Evolutionary conservation across 805 yeast genomes (phyloP), one percentile per base, ranked within the genome.

Genomic region (Ascoidea rubescens): DNA sequence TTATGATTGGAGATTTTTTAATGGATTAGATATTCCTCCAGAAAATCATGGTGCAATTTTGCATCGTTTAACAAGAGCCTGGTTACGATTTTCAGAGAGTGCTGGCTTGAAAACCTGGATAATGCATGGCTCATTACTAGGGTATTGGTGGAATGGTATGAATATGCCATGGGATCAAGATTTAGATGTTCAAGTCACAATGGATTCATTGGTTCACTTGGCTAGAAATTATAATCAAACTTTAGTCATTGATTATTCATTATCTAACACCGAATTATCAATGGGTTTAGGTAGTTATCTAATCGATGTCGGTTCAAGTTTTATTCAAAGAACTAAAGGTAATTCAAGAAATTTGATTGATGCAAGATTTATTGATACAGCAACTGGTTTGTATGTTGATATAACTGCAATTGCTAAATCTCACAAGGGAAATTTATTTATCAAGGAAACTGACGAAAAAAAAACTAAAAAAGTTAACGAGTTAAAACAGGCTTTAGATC

Each of bases 341-440:
- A 80, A 78, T 57, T 84, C 83, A 0, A 58, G 63, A 21, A 82
- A 82, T 61, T 77, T 79, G 57, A 82, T 83, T 46, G 87, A 82
- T 65, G 90, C 85, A 0, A 67, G 91, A 50, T 81, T 84, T 59
- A 78, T 84, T 52, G 89, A 84, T 62, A 68, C 78, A 8, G 82
- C 80, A 56, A 73, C 82, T 5, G 91, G 91, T 0, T 62, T 80
- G 51, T 84, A 78, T 59, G 79, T 84, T 51, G 91, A 84, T 63
- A 78, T 84, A 42, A 84, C 91, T 0, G 89, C 79, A 0, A 62
- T 82, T 52, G 71, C 83, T 8, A 48, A n/a, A 17, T 46, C 56
- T 37, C 33, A 31, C 14, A 37, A 30, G 5, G 42, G 44, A 17
- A 42, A 7, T 5, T 17, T 7, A 32, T 49, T 53, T 46, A 51